Conservation (phyloP, 306 rosid genomes). For the Vigna angularis region DNA sequence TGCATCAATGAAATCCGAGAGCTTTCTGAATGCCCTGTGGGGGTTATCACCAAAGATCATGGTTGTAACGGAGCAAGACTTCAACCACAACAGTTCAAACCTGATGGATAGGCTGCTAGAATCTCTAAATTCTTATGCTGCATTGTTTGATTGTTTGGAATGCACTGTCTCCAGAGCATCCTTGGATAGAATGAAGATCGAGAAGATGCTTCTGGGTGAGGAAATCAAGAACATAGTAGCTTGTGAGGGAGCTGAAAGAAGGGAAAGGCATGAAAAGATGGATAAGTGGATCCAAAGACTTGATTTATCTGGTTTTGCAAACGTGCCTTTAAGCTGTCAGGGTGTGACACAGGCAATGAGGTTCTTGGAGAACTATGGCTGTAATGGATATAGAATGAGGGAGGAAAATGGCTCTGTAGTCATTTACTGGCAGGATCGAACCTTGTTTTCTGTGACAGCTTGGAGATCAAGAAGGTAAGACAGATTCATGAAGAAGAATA, state of each 20-base stretch:
- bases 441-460: constrained; percentile 77
- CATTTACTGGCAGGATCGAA: constrained; percentile 84
- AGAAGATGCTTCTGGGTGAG: constrained; percentile 90
- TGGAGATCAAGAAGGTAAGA: constrained; percentile 84
- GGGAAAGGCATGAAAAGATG: constrained; percentile 82
- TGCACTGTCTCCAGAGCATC: constrained; percentile 79
- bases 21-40: constrained; percentile 80
- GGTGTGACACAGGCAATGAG: constrained; percentile 76
- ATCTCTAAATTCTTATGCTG: constrained; percentile 83
- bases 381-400: constrained; percentile 83
- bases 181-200: constrained; percentile 79
- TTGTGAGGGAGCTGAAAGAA: constrained; percentile 88
- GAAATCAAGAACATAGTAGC: constrained; percentile 89
- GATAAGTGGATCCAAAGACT: constrained; percentile 82
- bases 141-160: constrained; percentile 88
- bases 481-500: constrained; percentile 12
- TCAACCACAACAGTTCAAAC: constrained; percentile 78
- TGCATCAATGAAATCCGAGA: constrained; percentile 56
- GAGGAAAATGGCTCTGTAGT: constrained; percentile 74
- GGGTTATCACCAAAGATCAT: constrained; percentile 78
- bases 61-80: constrained; percentile 86
- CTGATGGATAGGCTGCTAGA: constrained; percentile 85
- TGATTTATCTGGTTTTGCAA: constrained; percentile 71
- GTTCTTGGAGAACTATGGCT: constrained; percentile 73
- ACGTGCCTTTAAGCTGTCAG: constrained; percentile 66